Conservation (phyloP, 2,329 filamentous ascomycete genomes). For the Allantophomopsis cytisporea region DNA sequence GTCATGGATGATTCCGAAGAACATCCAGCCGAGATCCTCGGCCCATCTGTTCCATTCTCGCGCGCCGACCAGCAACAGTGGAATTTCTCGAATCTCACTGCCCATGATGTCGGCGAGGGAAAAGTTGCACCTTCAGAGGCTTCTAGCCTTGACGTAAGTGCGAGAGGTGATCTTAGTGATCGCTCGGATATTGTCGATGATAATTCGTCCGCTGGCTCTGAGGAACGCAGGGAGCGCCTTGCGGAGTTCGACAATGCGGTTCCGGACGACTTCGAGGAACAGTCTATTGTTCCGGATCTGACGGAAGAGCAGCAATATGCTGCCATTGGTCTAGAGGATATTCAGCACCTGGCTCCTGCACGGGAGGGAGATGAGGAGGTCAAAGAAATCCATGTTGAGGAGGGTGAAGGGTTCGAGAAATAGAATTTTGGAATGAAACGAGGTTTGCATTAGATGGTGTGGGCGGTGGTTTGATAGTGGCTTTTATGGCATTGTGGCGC, state of each 20-base stretch:
- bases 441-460: no score
- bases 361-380: constrained; percentile 8
- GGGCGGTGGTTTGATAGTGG: no score
- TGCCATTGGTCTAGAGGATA: background rate
- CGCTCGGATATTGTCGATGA: constrained; percentile 13
- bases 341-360: background rate
- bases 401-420: background rate
- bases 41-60: background rate
- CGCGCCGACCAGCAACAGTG: constrained; percentile 13
- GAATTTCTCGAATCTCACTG: constrained; percentile 5
- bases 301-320: background rate
- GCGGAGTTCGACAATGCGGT: constrained; percentile 13
- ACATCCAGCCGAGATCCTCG: background rate
- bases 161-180: constrained; percentile 1
- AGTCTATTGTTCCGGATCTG: background rate
- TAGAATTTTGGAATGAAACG: no score
- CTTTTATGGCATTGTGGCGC: no score
- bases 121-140: constrained; percentile 8
- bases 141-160: constrained; percentile 1
- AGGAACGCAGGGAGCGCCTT: constrained; percentile 7
- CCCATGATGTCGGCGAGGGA: constrained; percentile 8
- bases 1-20: background rate
- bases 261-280: constrained; percentile 5
- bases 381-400: constrained; percentile 1
- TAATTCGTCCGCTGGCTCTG: constrained; percentile 14